A percentile compares a stretch with the other conserved stretches of the same genome.
Conservation (phyloP, 768 basidiomycete species). For the Phanerochaete carnosa region DNA sequence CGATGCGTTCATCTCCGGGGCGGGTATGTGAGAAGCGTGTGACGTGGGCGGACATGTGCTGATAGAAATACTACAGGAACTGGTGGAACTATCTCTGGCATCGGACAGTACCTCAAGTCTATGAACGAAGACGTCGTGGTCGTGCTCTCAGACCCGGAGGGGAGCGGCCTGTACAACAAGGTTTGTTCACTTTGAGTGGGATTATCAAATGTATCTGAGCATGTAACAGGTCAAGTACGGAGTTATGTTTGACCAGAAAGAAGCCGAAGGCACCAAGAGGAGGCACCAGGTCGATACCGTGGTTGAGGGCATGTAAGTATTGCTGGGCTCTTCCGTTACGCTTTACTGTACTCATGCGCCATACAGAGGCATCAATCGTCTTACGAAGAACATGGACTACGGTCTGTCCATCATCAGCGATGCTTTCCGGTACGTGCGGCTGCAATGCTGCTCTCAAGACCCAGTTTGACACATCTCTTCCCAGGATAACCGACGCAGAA, state of each 20-base stretch:
- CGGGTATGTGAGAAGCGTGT: constrained; percentile 45
- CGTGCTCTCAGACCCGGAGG: constrained; percentile 87
- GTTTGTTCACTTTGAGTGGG: constrained; percentile 30
- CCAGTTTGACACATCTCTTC: neutral
- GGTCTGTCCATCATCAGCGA: constrained; percentile 86
- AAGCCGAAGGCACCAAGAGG: constrained; percentile 90
- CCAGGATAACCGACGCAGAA: constrained; percentile 87
- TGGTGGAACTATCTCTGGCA: constrained; percentile 91
- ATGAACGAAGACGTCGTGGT: constrained; percentile 64
- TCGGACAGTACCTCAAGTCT: constrained; percentile 75
- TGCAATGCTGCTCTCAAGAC: neutral
- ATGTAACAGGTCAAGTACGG: constrained; percentile 70
- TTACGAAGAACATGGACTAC: constrained; percentile 87
- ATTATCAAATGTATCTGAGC: neutral
- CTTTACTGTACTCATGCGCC: neutral
- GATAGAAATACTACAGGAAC: constrained; percentile 57
- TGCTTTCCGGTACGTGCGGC: constrained; percentile 63
- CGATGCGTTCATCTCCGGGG: constrained; percentile 86
- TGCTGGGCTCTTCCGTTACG: neutral
- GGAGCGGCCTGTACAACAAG: constrained; percentile 95
- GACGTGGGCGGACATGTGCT: neutral
- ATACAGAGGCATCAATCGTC: constrained; percentile 83
- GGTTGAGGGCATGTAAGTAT: constrained; percentile 81
- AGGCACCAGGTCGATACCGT: constrained; percentile 95
- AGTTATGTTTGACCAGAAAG: constrained; percentile 92